A percentile compares a stretch with the other conserved stretches of the same genome.
These are phyloP conservation scores for Morella rubra DNA, from an alignment of 306 rosid genomes.

Conservation along the genomic window DNA sequence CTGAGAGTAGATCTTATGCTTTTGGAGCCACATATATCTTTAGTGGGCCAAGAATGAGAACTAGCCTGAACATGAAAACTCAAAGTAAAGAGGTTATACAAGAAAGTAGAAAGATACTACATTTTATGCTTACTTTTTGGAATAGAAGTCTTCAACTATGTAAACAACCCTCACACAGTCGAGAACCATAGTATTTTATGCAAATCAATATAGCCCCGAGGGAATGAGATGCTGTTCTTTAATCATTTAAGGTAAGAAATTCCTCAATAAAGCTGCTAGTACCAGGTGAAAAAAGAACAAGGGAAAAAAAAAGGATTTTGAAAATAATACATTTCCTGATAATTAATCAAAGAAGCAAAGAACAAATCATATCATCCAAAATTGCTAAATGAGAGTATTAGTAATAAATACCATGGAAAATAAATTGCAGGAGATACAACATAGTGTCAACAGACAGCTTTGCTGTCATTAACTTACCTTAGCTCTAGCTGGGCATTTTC, in stretches of 20 bases:
- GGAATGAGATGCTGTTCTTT: no score
- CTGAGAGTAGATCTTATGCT: constrained; percentile 48
- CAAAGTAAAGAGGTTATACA: constrained; percentile 12
- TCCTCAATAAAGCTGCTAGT: no score
- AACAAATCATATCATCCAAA: background rate
- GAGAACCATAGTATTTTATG: background rate
- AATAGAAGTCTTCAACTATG: background rate
- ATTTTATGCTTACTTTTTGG: background rate
- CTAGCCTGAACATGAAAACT: constrained; percentile 47
- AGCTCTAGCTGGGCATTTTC: no score
- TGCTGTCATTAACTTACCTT: no score
- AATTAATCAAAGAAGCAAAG: background rate
- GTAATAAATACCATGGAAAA: background rate
- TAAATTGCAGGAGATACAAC: background rate
- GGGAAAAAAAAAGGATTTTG: no score
- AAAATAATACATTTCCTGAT: background rate
- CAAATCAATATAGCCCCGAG: no score
- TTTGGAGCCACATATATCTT: constrained; percentile 35
- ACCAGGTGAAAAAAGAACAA: no score
- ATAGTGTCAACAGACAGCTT: no score
- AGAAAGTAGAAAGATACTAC: background rate
- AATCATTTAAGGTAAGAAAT: no score
- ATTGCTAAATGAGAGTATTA: background rate
- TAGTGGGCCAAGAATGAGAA: constrained; percentile 40
- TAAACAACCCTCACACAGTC: background rate